Percentiles rank a stretch among this genome's conserved stretches.
These are phyloP conservation scores for Golubevia pallescens DNA, from an alignment of 1,284 basidiomycete genomes.

Conservation along the genomic window DNA sequence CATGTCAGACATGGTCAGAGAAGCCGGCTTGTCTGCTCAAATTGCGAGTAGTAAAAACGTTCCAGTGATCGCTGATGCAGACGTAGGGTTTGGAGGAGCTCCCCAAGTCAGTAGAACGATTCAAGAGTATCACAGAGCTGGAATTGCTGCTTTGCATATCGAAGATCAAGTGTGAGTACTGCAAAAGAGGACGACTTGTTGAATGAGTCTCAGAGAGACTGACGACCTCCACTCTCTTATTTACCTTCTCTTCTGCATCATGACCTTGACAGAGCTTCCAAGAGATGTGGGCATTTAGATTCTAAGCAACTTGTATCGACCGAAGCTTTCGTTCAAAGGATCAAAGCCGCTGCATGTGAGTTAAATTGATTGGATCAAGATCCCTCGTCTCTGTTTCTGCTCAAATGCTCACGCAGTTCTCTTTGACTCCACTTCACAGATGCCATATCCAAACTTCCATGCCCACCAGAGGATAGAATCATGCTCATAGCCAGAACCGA, in stretches of 20 bases:
- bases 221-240: too few relatives aligned
- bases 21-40: constrained; percentile 21
- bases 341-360: constrained; percentile 72
- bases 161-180: constrained; percentile 78
- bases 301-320: constrained; percentile 80
- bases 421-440: too few relatives aligned
- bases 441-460: constrained; percentile 61
- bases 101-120: constrained; percentile 79
- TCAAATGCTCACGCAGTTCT: too few relatives aligned
- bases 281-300: constrained; percentile 79
- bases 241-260: too few relatives aligned
- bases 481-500: constrained; percentile 83
- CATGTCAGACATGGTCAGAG: constrained; percentile 70
- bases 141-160: constrained; percentile 78
- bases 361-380: background rate
- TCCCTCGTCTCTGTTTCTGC: too few relatives aligned
- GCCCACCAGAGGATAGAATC: constrained; percentile 75
- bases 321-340: constrained; percentile 76
- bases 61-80: constrained; percentile 76
- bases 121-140: constrained; percentile 73
- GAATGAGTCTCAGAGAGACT: too few relatives aligned
- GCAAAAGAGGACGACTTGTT: too few relatives aligned
- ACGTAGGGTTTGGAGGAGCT: constrained; percentile 81
- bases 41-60: constrained; percentile 14
- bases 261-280: constrained; percentile 65